These are phyloP conservation scores for Neurospora africana DNA, from an alignment of 495 filamentous ascomycete species.

Conservation along the genomic window DNA sequence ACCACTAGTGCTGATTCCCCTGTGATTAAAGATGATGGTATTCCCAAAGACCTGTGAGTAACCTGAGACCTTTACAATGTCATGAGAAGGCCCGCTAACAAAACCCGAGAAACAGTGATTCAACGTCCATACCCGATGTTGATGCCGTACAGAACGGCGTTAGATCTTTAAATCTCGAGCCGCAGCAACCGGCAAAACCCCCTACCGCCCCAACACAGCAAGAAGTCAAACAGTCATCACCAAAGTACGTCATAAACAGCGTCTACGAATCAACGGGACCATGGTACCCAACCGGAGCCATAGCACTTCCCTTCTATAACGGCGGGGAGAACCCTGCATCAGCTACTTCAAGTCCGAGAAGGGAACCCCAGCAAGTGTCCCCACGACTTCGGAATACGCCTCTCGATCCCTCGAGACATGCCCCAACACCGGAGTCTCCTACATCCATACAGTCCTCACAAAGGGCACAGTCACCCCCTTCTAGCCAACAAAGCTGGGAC, in stretches of 20 bases:
- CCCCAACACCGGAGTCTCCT: background rate
- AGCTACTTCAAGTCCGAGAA: background rate
- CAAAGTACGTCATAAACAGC: background rate
- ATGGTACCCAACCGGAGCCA: conserved; percentile 5
- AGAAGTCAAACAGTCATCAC: background rate
- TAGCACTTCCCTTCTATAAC: conserved; percentile 6
- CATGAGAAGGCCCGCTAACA: background rate
- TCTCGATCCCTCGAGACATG: background rate
- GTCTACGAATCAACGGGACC: conserved; percentile 4
- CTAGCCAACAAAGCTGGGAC: conserved; percentile 2
- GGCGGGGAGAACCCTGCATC: background rate
- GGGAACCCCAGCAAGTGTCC: background rate
- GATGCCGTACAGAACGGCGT: background rate
- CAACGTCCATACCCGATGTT: background rate
- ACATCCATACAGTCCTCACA: background rate
- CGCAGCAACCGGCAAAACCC: background rate
- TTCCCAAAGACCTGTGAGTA: background rate
- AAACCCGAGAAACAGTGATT: background rate
- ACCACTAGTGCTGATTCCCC: background rate
- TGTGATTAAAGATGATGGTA: background rate
- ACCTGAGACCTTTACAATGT: background rate
- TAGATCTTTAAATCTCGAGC: background rate
- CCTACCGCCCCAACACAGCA: background rate
- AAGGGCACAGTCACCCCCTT: background rate
- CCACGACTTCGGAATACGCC: background rate